Conservation (phyloP, 345 rosid species). For the Iberis pinnata region DNA sequence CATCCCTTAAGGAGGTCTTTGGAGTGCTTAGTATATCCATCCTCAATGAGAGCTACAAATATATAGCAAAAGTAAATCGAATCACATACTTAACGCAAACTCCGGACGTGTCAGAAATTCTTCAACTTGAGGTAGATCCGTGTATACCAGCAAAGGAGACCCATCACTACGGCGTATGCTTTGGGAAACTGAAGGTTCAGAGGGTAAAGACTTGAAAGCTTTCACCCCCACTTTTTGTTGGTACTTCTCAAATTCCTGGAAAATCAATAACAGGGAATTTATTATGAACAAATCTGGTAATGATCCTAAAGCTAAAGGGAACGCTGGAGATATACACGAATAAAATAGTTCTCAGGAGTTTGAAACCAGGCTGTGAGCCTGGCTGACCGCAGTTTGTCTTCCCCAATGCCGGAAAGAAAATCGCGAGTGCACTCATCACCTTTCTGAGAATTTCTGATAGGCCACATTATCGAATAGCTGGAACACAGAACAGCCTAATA, state of each 20-base stretch:
- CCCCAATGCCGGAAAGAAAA: constrained; percentile 80
- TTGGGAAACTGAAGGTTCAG: constrained; percentile 31
- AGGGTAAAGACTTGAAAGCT: constrained; percentile 32
- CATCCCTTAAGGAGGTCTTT: neutral
- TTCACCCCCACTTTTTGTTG: constrained; percentile 35
- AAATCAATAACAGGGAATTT: constrained; percentile 20
- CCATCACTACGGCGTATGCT: constrained; percentile 41
- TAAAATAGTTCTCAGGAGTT: constrained; percentile 71
- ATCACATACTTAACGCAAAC: constrained; percentile 65
- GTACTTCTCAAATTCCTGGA: constrained; percentile 69
- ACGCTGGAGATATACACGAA: constrained; percentile 40
- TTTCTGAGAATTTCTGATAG: constrained; percentile 43
- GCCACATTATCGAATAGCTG: constrained; percentile 91
- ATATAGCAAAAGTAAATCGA: constrained; percentile 15
- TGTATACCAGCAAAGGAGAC: constrained; percentile 53
- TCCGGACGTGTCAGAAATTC: constrained; percentile 76
- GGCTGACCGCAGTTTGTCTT: constrained; percentile 87
- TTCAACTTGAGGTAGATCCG: constrained; percentile 87
- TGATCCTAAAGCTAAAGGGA: neutral
- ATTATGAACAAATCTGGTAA: constrained; percentile 9
- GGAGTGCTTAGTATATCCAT: neutral
- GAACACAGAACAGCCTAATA: constrained; percentile 7
- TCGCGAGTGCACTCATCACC: constrained; percentile 85
- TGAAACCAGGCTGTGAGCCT: constrained; percentile 91
- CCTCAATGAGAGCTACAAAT: constrained; percentile 6